A percentile compares a stretch with the other conserved stretches of the same genome.
phyloP scores from a whole-genome alignment of 768 basidiomycete species.

The Mycena sanguinolenta region DNA sequence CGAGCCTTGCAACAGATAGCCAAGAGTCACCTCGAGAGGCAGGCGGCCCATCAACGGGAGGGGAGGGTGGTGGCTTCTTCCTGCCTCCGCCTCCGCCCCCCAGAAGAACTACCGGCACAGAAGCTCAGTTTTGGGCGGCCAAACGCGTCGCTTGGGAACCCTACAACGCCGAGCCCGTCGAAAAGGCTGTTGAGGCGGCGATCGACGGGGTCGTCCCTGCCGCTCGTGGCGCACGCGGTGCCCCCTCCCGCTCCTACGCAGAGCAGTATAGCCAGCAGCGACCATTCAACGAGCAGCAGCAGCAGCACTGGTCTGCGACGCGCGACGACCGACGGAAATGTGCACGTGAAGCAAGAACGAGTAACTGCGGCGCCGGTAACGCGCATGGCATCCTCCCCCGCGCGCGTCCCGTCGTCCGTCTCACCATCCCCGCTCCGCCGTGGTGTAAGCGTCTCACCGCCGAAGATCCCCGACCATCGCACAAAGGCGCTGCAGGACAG shows the following conservation, averaged over 20 bases:
- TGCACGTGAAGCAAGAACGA: neutral
- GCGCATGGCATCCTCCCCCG: slow-evolving; percentile 19
- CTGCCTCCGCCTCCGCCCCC: neutral
- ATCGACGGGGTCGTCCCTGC: slow-evolving; percentile 11
- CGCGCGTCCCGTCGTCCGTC: slow-evolving; percentile 70
- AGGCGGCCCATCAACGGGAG: neutral
- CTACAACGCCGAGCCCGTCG: slow-evolving; percentile 29
- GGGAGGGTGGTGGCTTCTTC: neutral
- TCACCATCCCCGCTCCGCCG: slow-evolving; percentile 53
- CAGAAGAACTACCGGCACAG: neutral
- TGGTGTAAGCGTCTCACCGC: slow-evolving; percentile 49
- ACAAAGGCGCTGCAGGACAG: slow-evolving; percentile 77
- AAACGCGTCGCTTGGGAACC: neutral
- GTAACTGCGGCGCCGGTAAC: neutral
- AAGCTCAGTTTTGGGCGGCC: neutral
- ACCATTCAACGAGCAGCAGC: neutral
- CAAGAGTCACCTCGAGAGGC: neutral
- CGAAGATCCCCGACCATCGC: slow-evolving; percentile 61
- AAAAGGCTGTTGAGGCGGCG: slow-evolving; percentile 14
- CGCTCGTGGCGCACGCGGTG: slow-evolving; percentile 27
- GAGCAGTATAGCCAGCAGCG: slow-evolving; percentile 8
- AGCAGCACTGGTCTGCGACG: slow-evolving; percentile 8
- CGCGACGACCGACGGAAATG: slow-evolving; percentile 1
- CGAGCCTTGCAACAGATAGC: neutral
- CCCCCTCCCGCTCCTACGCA: slow-evolving; percentile 21